These are phyloP conservation scores for Cadophora luteo-olivacea DNA, from an alignment of 2,329 filamentous ascomycete species.

Conservation along the genomic window DNA sequence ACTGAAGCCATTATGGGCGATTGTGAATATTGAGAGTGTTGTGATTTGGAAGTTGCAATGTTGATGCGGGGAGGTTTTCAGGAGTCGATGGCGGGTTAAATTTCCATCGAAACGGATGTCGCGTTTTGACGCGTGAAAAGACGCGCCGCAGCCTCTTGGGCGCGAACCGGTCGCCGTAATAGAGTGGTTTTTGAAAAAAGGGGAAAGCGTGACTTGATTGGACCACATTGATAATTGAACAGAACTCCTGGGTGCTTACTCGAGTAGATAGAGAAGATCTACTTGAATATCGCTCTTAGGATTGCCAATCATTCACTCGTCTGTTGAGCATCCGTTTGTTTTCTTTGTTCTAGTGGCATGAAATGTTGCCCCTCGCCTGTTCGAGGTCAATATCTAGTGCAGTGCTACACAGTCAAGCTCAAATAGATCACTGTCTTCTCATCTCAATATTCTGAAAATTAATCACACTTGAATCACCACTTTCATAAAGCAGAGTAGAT, in stretches of 20 bases:
- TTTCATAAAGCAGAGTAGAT: too few species aligned
- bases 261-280: too few species aligned
- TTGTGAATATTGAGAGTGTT: conserved; percentile 23
- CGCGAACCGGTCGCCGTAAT: conserved; percentile 35
- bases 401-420: neutral
- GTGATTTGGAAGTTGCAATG: conserved; percentile 24
- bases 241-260: too few species aligned
- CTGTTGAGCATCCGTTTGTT: too few species aligned
- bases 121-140: conserved; percentile 31
- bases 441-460: neutral
- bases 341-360: too few species aligned
- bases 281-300: too few species aligned
- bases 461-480: too few species aligned
- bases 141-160: conserved; percentile 13
- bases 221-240: neutral
- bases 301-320: too few species aligned
- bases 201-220: conserved; percentile 3
- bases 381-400: neutral
- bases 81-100: conserved; percentile 36
- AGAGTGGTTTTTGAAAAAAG: conserved; percentile 35
- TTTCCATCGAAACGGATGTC: conserved; percentile 26
- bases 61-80: conserved; percentile 32
- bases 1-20: conserved; percentile 41
- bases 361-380: neutral
- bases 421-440: neutral